phyloP scores from a whole-genome alignment of 208 protist genomes.

The Strigomonas galati region DNA sequence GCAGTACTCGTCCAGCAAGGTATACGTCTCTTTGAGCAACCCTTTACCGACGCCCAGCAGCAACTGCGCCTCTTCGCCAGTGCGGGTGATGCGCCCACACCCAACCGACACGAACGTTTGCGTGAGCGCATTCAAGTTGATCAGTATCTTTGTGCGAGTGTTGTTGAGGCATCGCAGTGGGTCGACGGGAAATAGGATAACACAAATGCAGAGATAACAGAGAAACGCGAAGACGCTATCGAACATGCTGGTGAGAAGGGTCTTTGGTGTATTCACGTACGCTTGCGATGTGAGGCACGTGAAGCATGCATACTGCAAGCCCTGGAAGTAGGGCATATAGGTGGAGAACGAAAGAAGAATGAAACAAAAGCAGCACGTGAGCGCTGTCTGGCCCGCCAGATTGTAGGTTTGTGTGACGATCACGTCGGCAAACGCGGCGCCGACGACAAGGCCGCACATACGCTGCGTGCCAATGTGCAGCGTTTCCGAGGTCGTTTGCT shows the following conservation, averaged over 20 bases:
- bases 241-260: constrained; percentile 28
- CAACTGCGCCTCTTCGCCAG: constrained; percentile 28
- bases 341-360: constrained; percentile 21
- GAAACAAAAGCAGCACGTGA: constrained; percentile 23
- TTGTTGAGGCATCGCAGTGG: constrained; percentile 45
- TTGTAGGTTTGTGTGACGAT: constrained; percentile 21
- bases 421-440: constrained; percentile 27
- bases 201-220: constrained; percentile 42
- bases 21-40: background rate
- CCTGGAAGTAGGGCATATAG: constrained; percentile 25
- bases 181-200: constrained; percentile 50
- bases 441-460: constrained; percentile 37
- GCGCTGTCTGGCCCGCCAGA: constrained; percentile 17
- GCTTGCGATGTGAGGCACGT: constrained; percentile 22
- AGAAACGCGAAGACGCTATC: constrained; percentile 41
- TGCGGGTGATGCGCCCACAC: constrained; percentile 28
- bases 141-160: constrained; percentile 23
- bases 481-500: constrained; percentile 46
- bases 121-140: constrained; percentile 22
- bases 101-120: constrained; percentile 26
- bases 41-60: constrained; percentile 1
- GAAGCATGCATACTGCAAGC: constrained; percentile 30
- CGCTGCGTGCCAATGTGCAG: constrained; percentile 37
- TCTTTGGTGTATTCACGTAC: background rate
- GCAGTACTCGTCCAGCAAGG: constrained; percentile 11